These are phyloP conservation scores for Retiboletus flavoniger DNA, from an alignment of 1,284 basidiomycete species.

Conservation along the genomic window DNA sequence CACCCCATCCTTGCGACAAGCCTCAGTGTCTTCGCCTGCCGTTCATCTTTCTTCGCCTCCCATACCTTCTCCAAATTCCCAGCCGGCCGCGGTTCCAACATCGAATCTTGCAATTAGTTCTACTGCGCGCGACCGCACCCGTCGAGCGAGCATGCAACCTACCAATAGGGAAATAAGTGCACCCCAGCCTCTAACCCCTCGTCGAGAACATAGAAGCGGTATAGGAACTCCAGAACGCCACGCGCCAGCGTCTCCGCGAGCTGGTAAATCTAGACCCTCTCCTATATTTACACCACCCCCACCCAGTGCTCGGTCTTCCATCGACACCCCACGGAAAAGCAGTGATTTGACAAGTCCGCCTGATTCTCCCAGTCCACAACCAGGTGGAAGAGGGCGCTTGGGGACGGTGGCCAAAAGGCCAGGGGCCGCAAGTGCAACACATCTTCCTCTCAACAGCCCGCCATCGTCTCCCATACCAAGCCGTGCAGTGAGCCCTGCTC, in stretches of 20 bases:
- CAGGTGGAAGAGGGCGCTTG: slow-evolving; percentile 43
- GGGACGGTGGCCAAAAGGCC: slow-evolving; percentile 38
- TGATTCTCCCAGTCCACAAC: slow-evolving; percentile 48
- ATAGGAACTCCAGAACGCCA: slow-evolving; percentile 25
- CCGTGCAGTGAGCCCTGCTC: slow-evolving; percentile 43
- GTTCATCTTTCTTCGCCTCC: slow-evolving; percentile 58
- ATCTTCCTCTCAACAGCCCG: slow-evolving; percentile 40
- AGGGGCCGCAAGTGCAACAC: slow-evolving; percentile 40
- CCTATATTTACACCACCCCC: slow-evolving; percentile 38
- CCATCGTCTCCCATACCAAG: slow-evolving; percentile 37
- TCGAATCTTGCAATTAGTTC: slow-evolving; percentile 44
- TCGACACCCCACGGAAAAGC: slow-evolving; percentile 29
- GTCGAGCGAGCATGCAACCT: slow-evolving; percentile 43
- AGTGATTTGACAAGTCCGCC: slow-evolving; percentile 46
- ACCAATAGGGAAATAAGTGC: slow-evolving; percentile 41
- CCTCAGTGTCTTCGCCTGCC: slow-evolving; percentile 70
- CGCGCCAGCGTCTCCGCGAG: slow-evolving; percentile 25
- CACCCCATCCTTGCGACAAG: slow-evolving; percentile 63
- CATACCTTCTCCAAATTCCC: slow-evolving; percentile 51
- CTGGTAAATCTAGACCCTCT: slow-evolving; percentile 35
- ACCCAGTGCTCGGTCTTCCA: slow-evolving; percentile 30
- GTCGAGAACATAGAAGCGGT: slow-evolving; percentile 29
- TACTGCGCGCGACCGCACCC: slow-evolving; percentile 42
- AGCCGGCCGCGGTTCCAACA: slow-evolving; percentile 49
- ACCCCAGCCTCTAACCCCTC: slow-evolving; percentile 41